These are phyloP conservation scores for Cryphonectria parasitica DNA, from an alignment of 2,329 filamentous ascomycete species.

Conservation along the genomic window DNA sequence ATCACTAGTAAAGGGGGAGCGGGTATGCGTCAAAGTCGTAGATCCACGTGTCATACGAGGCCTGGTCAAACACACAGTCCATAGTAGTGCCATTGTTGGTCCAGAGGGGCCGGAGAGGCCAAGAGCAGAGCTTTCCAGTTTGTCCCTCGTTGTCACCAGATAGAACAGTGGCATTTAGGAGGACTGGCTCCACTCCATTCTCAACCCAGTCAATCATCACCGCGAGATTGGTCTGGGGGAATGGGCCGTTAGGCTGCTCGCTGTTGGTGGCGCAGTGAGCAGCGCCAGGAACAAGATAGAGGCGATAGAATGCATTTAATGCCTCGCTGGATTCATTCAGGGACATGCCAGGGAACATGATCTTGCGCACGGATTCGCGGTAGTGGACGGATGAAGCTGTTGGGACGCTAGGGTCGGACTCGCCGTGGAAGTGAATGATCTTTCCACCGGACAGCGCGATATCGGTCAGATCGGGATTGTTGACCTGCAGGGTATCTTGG, in stretches of 20 bases:
- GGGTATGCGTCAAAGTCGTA: conserved; percentile 19
- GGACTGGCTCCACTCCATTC: conserved; percentile 32
- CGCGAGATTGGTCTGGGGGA: conserved; percentile 7
- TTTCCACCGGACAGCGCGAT: conserved; percentile 36
- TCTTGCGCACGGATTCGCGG: not conserved
- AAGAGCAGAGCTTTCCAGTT: conserved; percentile 44
- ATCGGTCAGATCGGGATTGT: conserved; percentile 36
- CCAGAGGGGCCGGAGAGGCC: conserved; percentile 47
- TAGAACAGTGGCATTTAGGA: conserved; percentile 35
- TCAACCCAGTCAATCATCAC: conserved; percentile 39
- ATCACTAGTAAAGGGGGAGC: conserved; percentile 17
- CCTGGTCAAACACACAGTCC: conserved; percentile 24
- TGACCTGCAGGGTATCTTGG: conserved; percentile 28
- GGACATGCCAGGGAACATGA: conserved; percentile 34
- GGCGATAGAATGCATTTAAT: conserved; percentile 50
- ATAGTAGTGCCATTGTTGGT: conserved; percentile 34
- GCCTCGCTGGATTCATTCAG: conserved; percentile 30
- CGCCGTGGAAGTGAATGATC: conserved; percentile 39
- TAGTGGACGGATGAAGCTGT: conserved; percentile 26
- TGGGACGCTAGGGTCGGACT: conserved; percentile 36
- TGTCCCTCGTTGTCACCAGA: conserved; percentile 39
- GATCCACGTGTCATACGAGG: conserved; percentile 23
- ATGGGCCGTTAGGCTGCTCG: not conserved
- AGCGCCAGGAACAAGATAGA: conserved; percentile 52
- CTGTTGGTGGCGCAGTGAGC: conserved; percentile 42